A percentile compares a stretch with the other conserved stretches of the same genome.
Evolutionary conservation across 2,329 filamentous ascomycete genomes (phyloP).

Genomic region (Fusarium metavorans): DNA sequence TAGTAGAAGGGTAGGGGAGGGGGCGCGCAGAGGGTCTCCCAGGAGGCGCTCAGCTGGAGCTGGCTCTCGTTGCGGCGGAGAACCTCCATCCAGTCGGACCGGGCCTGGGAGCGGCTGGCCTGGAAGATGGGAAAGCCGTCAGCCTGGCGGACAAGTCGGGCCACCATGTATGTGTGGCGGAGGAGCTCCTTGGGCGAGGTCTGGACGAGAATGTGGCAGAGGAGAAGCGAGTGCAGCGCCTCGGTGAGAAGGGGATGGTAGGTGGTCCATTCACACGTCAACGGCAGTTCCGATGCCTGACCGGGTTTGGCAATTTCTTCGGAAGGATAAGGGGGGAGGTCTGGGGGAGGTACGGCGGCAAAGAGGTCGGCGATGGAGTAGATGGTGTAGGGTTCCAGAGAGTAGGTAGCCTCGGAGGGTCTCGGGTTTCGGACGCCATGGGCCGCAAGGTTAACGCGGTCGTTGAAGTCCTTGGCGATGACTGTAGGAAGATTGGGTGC

Average conservation of each 20-base stretch:
- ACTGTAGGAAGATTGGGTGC: constrained; percentile 76
- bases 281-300: constrained; percentile 47
- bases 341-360: constrained; percentile 72
- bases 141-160: constrained; percentile 77
- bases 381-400: constrained; percentile 51
- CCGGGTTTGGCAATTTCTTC: constrained; percentile 49
- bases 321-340: constrained; percentile 75
- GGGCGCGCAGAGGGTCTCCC: constrained; percentile 78
- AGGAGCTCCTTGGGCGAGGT: constrained; percentile 82
- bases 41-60: constrained; percentile 72
- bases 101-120: constrained; percentile 75
- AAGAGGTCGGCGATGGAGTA: constrained; percentile 74
- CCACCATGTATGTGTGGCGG: constrained; percentile 85
- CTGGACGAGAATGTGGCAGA: constrained; percentile 83
- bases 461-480: constrained; percentile 67
- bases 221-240: constrained; percentile 80
- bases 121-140: constrained; percentile 88
- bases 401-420: constrained; percentile 46
- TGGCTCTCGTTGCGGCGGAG: constrained; percentile 76
- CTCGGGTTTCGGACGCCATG: constrained; percentile 59
- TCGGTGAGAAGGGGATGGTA: constrained; percentile 86
- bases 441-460: constrained; percentile 68
- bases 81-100: constrained; percentile 85
- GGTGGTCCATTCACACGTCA: constrained; percentile 59
- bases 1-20: constrained; percentile 61